Conservation (phyloP, 768 basidiomycete genomes). For the Bullera alba region DNA sequence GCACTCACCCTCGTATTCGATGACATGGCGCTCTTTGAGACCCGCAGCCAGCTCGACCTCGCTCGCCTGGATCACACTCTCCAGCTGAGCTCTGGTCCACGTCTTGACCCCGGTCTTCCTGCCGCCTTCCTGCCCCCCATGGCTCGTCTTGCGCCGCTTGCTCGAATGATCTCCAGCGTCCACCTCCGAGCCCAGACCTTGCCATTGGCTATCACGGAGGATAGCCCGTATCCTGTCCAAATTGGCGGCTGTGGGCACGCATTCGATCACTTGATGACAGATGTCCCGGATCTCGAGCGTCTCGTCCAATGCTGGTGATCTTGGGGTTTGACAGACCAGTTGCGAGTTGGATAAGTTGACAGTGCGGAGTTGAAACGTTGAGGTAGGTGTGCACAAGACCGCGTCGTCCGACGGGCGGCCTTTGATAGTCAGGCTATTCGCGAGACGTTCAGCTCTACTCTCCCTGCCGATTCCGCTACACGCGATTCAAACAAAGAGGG, state of each 20-base stretch:
- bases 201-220: constrained; percentile 63
- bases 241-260: constrained; percentile 68
- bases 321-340: constrained; percentile 53
- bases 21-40: constrained; percentile 62
- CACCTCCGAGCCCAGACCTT: constrained; percentile 50
- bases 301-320: neutral
- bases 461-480: no score
- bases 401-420: constrained; percentile 77
- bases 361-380: constrained; percentile 75
- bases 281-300: constrained; percentile 67
- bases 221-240: constrained; percentile 59
- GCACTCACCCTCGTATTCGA: constrained; percentile 61
- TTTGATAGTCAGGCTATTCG: constrained; percentile 64
- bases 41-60: constrained; percentile 64
- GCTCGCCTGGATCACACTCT: constrained; percentile 68
- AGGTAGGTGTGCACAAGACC: constrained; percentile 72
- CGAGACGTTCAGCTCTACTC: neutral
- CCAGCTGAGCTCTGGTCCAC: constrained; percentile 60
- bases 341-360: constrained; percentile 85
- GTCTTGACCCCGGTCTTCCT: constrained; percentile 19
- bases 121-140: constrained; percentile 38
- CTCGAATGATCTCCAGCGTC: no score
- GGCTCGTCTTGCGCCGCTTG: constrained; percentile 3
- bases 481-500: no score
- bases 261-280: constrained; percentile 75